Conservation (phyloP, 345 rosid species). For the Geranium brycei region DNA sequence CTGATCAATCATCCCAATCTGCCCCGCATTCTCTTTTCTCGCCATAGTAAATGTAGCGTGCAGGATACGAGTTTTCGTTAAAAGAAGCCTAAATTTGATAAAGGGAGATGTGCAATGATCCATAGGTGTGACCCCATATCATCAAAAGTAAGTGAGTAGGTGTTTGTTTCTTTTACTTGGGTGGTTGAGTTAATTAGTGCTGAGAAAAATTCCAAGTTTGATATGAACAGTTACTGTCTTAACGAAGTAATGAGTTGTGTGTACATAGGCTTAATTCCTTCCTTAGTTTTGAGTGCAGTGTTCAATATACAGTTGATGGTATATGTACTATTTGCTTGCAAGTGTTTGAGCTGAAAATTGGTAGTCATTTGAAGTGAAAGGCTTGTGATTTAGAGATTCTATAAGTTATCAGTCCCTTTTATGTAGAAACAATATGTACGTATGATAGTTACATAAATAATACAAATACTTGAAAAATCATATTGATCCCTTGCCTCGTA, state of each 20-base stretch:
- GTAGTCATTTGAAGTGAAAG: too few species aligned
- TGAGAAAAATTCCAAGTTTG: neutral
- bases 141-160: neutral
- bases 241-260: neutral
- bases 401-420: too few species aligned
- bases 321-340: neutral
- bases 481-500: neutral
- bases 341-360: neutral
- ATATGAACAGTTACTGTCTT: too few species aligned
- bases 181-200: neutral
- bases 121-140: neutral
- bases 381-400: too few species aligned
- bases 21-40: slow-evolving; percentile 2
- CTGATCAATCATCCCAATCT: slow-evolving; percentile 11
- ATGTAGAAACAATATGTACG: neutral
- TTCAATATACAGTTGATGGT: neutral
- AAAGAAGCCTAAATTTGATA: too few species aligned
- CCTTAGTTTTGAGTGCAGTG: neutral
- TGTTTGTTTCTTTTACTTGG: neutral
- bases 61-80: neutral
- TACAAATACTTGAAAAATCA: too few species aligned
- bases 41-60: slow-evolving; percentile 4
- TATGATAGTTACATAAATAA: too few species aligned
- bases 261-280: neutral
- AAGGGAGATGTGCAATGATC: neutral